Evolutionary conservation across 2,329 filamentous ascomycete species (phyloP), one percentile per base, ranked within the genome.

Genomic region (Aspergillus sp.): DNA sequence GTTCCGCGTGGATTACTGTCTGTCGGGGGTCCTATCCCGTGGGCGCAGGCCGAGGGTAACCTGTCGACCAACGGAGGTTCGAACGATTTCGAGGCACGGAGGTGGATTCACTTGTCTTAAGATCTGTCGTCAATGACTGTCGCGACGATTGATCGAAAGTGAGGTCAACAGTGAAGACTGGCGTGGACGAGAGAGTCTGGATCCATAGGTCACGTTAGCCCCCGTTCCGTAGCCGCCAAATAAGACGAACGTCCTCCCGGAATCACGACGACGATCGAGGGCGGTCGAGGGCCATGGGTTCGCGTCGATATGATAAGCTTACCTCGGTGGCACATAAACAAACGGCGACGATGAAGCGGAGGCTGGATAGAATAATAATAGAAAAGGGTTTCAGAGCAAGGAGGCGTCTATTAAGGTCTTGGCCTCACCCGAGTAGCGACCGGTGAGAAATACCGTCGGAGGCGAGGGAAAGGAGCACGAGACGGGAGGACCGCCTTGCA

Each of bases 191-290:
- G 48, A 56, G 52, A 52, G 52, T 59, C 65, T 65, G 58, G 45
- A 56, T 58, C 47, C 58, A 56, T 59, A 61, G 59, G 64, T 67
- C 63, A 66, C 64, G 65, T 69, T 69, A 69, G 67, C 63, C 61
- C 57, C 40, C 59, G 51, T 56, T 54, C 55, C 49, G 57, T 58
- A 52, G 50, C 57, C 56, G 54, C 54, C 55, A 60, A 55, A 60
- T 55, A 58, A 58, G 54, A 49, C 47, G 47, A 36, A 40, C 50
- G 42, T 36, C 44, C 54, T 47, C 49, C 32, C 34, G 47, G 47
- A 47, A 40, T 31, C 41, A 40, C 50, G 14, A 32, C 36, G 10
- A 36, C 25, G 16, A n/a, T 31, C 41, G 25, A 41, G 17, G 31
- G 20, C 19, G 21, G 36, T 29, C 41, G 34, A 52, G 29, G 29